Conservation (phyloP, 2,329 filamentous ascomycete species). For the Tolypocladium guangdongense region DNA sequence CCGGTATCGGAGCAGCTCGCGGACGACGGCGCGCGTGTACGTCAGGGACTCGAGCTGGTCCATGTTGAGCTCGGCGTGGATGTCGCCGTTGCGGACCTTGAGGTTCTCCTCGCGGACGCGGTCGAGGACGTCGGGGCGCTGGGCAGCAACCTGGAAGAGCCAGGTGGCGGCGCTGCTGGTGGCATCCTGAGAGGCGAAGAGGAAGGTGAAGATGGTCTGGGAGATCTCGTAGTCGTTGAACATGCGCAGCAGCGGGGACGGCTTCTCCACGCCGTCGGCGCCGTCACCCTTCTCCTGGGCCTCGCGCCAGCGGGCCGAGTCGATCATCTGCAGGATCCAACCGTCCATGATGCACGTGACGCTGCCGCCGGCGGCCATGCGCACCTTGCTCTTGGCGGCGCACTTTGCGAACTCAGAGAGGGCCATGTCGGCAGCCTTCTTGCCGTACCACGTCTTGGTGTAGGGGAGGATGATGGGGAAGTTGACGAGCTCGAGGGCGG, state of each 20-base stretch:
- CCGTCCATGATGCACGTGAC: constrained; percentile 90
- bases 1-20: constrained; percentile 84
- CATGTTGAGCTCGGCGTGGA: constrained; percentile 59
- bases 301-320: constrained; percentile 72
- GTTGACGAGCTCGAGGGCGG: constrained; percentile 92
- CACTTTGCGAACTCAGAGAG: constrained; percentile 83
- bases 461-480: constrained; percentile 93
- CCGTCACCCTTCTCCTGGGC: constrained; percentile 61
- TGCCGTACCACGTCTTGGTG: constrained; percentile 95
- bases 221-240: constrained; percentile 88
- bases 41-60: constrained; percentile 80
- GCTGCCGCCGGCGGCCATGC: constrained; percentile 80
- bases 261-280: constrained; percentile 66
- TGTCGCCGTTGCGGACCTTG: constrained; percentile 61
- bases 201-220: constrained; percentile 89
- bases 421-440: constrained; percentile 90
- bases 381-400: constrained; percentile 83
- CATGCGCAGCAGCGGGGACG: constrained; percentile 67
- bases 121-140: constrained; percentile 85
- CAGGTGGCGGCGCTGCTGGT: constrained; percentile 89
- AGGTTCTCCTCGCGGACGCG: constrained; percentile 89
- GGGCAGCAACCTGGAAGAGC: constrained; percentile 89
- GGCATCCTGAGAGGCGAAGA: constrained; percentile 95
- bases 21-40: constrained; percentile 86
- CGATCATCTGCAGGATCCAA: constrained; percentile 82